Base-by-base conservation (phyloP, 2,329 filamentous ascomycete genomes). In the Pleurostoma richardsiae region DNA sequence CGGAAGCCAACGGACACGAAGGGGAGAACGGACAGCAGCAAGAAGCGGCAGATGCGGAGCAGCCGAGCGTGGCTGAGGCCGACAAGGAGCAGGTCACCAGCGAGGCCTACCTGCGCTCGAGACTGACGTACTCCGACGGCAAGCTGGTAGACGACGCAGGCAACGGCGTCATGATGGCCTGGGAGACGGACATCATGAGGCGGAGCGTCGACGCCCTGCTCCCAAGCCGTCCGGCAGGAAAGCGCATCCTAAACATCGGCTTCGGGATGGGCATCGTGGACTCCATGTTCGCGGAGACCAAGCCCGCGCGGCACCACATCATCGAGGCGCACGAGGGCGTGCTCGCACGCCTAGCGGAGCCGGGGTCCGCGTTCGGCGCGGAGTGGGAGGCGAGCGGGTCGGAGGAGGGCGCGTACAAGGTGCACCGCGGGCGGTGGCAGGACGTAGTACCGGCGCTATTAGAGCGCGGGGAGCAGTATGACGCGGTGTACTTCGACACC, bases 401-500 rank as follows among this genome's bases (percentile, higher is more conserved):
- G 10, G 74, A 76, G 39, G 76, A 80, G 29, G 87, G 85, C 7
- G 88, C 87, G 56, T 85, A 81, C 67, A 81, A 85, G 56, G 79
- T 95, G 28, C 82, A 89, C 61, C 72, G 77, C 36, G 88, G 90
- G 3, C 76, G 75, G 54, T 95, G 90, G 90, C 90, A 95, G 65
- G 87, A 94, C 49, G 69, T 94, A 0, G 72, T 91, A 11, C 86
- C 85, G 0, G 70, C 72, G 43, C 71, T 95, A 6, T 69, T 92
- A 1, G 79, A 81, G 49, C 69, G 81, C 39, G 86, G 86, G 7
- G 77, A 86, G 57, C 70, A 82, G 10, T 91, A 92, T 59, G 88
- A 95, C 61, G 88, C 86, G 29, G 89, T 99, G 55, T 99, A 97
- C 72, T 97, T 96, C 60, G 94, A 99, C 62, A 99, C 94, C 0